These are phyloP conservation scores for Tarenaya hassleriana DNA, from an alignment of 345 rosid genomes.

Conservation along the genomic window DNA sequence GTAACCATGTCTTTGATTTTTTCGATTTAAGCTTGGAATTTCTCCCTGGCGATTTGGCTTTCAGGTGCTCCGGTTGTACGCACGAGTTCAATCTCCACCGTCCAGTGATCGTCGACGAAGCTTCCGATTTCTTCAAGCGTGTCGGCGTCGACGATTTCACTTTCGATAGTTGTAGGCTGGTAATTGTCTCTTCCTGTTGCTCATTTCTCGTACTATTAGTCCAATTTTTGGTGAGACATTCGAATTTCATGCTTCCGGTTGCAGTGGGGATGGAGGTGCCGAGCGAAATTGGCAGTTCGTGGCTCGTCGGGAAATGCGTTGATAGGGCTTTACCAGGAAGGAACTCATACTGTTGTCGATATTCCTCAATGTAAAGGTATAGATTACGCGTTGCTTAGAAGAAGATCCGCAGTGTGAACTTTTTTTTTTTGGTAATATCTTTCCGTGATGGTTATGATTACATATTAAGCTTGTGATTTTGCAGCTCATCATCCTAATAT, in stretches of 20 bases:
- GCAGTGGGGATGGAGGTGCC: conserved; percentile 94
- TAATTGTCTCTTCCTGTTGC: conserved; percentile 12
- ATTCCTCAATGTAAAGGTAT: conserved; percentile 83
- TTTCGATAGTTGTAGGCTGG: conserved; percentile 79
- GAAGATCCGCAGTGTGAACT: background rate
- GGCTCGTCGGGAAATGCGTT: conserved; percentile 57
- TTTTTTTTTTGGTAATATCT: too few species aligned
- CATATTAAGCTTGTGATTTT: conserved; percentile 18
- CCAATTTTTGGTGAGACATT: conserved; percentile 3
- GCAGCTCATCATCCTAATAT: conserved; percentile 93
- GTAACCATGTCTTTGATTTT: too few species aligned
- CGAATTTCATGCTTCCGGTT: conserved; percentile 12
- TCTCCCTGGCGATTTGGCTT: background rate
- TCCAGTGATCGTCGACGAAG: conserved; percentile 68
- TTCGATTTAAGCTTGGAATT: background rate
- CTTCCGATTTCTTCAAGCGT: conserved; percentile 52
- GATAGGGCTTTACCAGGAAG: conserved; percentile 84
- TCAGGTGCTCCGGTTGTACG: conserved; percentile 85
- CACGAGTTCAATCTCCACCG: conserved; percentile 85
- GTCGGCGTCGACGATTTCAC: conserved; percentile 73
- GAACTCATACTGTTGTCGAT: conserved; percentile 76
- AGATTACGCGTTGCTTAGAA: background rate
- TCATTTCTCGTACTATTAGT: background rate
- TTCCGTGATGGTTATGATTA: conserved; percentile 2
- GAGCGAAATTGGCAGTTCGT: conserved; percentile 90